A percentile compares a stretch with the other conserved stretches of the same genome.
phyloP scores from a whole-genome alignment of 371 early-diverging fungal species.

The Parasitella parasitica region DNA sequence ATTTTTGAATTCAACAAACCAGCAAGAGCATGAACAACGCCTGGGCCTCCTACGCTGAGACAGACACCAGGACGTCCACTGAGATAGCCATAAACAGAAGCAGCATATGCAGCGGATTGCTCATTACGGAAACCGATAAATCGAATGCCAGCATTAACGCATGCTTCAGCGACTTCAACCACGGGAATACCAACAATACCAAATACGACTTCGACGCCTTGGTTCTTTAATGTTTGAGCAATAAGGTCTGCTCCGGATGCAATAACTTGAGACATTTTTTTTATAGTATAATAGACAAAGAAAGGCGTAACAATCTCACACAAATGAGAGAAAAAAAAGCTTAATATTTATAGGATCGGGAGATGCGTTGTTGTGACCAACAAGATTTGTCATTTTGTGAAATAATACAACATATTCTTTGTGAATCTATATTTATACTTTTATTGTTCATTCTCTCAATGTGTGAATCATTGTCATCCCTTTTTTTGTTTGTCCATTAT shows the following conservation, averaged over 20 bases:
- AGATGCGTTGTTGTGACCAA: neutral
- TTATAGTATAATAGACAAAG: neutral
- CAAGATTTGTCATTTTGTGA: neutral
- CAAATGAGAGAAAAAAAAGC: neutral
- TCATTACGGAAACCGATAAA: conserved; percentile 81
- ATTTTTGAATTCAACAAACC: conserved; percentile 73
- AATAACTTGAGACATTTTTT: conserved; percentile 14
- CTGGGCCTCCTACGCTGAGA: conserved; percentile 79
- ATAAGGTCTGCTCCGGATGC: conserved; percentile 65
- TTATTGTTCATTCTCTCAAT: no score
- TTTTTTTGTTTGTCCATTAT: neutral
- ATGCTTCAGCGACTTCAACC: conserved; percentile 75
- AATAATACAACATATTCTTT: no score
- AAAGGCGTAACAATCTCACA: neutral
- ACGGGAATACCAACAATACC: conserved; percentile 89
- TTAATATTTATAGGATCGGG: neutral
- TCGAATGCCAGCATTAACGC: conserved; percentile 66
- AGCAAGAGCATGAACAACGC: conserved; percentile 76
- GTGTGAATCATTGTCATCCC: neutral
- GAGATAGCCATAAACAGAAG: conserved; percentile 69
- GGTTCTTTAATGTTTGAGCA: conserved; percentile 59
- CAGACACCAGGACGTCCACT: conserved; percentile 75
- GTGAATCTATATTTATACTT: neutral
- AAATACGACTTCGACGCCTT: conserved; percentile 70
- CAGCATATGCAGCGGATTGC: conserved; percentile 80